Evolutionary conservation across 768 basidiomycete species (phyloP).

Genomic region (Leccinum truebloodii): DNA sequence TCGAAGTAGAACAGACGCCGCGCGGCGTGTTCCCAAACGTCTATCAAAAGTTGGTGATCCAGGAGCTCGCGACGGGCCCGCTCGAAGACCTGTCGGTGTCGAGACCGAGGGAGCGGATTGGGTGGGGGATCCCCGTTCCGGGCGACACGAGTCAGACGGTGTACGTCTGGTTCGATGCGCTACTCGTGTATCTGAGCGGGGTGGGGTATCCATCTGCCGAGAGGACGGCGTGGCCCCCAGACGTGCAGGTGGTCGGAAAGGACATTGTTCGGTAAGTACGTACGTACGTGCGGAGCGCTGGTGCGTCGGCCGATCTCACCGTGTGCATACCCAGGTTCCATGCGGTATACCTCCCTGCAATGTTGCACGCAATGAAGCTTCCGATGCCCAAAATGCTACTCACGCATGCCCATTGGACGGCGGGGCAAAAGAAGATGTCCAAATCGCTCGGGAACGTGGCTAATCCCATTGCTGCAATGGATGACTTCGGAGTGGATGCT

Average conservation of each 20-base stretch:
- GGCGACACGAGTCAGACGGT: slow-evolving; percentile 78
- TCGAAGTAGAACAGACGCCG: slow-evolving; percentile 11
- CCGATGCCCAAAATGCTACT: slow-evolving; percentile 53
- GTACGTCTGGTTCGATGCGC: slow-evolving; percentile 94
- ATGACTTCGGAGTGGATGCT: slow-evolving; percentile 67
- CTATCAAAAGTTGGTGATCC: slow-evolving; percentile 54
- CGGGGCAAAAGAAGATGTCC: slow-evolving; percentile 83
- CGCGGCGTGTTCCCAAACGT: slow-evolving; percentile 55
- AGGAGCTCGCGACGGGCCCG: slow-evolving; percentile 38
- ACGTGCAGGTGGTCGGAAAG: slow-evolving; percentile 88
- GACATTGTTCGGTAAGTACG: slow-evolving; percentile 74
- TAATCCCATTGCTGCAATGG: slow-evolving; percentile 74
- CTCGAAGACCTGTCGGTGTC: slow-evolving; percentile 84
- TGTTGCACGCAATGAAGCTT: slow-evolving; percentile 69
- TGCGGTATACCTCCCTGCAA: slow-evolving; percentile 84
- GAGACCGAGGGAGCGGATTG: slow-evolving; percentile 67
- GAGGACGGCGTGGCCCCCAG: slow-evolving; percentile 65
- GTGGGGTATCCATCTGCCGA: slow-evolving; percentile 53
- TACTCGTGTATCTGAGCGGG: slow-evolving; percentile 81
- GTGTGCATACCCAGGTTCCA: slow-evolving; percentile 59
- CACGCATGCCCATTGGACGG: slow-evolving; percentile 87
- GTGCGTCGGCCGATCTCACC: not conserved
- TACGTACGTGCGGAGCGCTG: not conserved
- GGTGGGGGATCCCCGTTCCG: slow-evolving; percentile 87
- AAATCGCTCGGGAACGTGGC: slow-evolving; percentile 87